Base-by-base conservation (phyloP, 2,329 filamentous ascomycete genomes). In the Pezizomycotina sp. region DNA sequence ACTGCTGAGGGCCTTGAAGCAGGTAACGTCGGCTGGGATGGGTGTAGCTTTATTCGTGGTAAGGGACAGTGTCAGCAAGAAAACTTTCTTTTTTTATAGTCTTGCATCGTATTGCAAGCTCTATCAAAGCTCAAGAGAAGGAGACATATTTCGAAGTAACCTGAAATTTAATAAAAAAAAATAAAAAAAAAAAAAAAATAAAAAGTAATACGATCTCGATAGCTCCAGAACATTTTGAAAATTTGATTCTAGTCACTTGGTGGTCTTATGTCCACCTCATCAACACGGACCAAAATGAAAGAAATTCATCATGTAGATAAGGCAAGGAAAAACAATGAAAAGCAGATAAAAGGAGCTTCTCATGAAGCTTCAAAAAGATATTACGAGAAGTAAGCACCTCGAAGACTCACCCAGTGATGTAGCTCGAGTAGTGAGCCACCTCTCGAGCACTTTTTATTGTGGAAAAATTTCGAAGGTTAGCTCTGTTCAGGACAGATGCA, bases 241-340 rank as follows among this genome's bases (percentile, higher is more conserved):
- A n/a, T 75, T 69, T 68, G 66, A 65, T 60, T 62, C 65, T 80
- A 79, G 69, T 81, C 80, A 77, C 69, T 58, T 64, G 62, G 72
- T 74, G 77, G 79, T 77, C 84, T 78, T 86, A 86, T 79, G 82
- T 69, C 71, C 77, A 74, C 74, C 76, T 86, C 77, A 71, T 80
- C 74, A 86, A 89, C 79, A 86, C 78, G 79, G 80, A 86, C 80
- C 77, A 84, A 84, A 78, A 77, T 68, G 52, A 52, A 57, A 59
- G 48, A 47, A 49, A 46, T 46, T 47, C 46, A 42, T 24, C 10
- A 10, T 19, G 6, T n/a, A 19, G 19, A 13, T 43, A 40, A 35
- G 30, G 27, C 12, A 5, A 15, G 6, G 31, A 23, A 45, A 48
- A 27, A 21, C 19, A 36, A 23, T n/a, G 14, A 26, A 24, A 28